These are phyloP conservation scores for Mortierella alpina DNA, from an alignment of 192 early-diverging fungal genomes.

Conservation along the genomic window DNA sequence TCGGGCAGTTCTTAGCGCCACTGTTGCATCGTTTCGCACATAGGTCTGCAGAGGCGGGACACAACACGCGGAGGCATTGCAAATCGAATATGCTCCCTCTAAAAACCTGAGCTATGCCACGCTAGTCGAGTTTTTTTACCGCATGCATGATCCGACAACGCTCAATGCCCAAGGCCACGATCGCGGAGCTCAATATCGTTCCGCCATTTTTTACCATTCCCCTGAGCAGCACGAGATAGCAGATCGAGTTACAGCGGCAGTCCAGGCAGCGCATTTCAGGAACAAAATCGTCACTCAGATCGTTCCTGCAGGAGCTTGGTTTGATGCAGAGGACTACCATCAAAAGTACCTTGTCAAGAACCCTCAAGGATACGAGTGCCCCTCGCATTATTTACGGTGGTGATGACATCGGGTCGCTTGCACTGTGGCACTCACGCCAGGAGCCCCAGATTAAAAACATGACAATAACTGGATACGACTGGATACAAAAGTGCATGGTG, in stretches of 20 bases:
- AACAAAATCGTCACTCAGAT: constrained; percentile 76
- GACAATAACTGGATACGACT: too few species aligned
- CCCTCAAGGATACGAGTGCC: constrained; percentile 77
- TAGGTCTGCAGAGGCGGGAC: constrained; percentile 78
- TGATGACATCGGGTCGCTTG: neutral
- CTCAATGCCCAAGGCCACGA: constrained; percentile 86
- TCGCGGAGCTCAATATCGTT: constrained; percentile 85
- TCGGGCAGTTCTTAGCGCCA: neutral
- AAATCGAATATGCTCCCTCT: constrained; percentile 77
- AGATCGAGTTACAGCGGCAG: constrained; percentile 68
- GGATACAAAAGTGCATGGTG: too few species aligned
- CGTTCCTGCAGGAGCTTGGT: constrained; percentile 73
- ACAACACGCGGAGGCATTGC: constrained; percentile 85
- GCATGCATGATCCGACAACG: constrained; percentile 88
- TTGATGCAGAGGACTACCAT: constrained; percentile 84
- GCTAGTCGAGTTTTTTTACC: constrained; percentile 85
- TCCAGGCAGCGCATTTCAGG: constrained; percentile 66
- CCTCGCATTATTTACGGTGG: constrained; percentile 40
- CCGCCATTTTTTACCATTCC: constrained; percentile 86
- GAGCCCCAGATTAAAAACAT: neutral
- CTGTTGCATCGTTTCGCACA: neutral
- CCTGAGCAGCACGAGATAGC: constrained; percentile 77
- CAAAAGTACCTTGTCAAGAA: constrained; percentile 81
- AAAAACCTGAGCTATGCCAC: constrained; percentile 68
- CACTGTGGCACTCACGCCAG: neutral